Conservation (phyloP, 345 rosid species). For the Populus ilicifolia region DNA sequence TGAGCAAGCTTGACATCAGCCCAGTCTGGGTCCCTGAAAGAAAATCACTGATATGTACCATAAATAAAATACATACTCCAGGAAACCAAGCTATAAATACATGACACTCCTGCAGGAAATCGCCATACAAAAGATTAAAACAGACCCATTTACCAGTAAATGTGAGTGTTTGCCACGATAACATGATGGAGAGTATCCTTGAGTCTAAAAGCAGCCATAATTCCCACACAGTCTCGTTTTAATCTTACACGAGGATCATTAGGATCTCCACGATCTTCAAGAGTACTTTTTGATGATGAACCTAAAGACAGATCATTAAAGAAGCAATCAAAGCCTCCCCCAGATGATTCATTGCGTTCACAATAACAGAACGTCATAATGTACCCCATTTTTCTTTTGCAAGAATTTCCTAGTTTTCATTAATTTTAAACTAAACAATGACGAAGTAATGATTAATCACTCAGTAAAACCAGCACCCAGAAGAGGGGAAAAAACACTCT, state of each 20-base stretch:
- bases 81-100: conserved; percentile 1
- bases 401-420: neutral
- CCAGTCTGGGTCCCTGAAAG: conserved; percentile 81
- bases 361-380: neutral
- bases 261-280: conserved; percentile 60
- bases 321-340: neutral
- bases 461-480: neutral
- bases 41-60: neutral
- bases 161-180: conserved; percentile 83
- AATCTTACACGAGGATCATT: conserved; percentile 73
- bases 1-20: conserved; percentile 97
- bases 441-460: neutral
- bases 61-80: neutral
- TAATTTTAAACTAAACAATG: neutral
- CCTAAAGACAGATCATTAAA: conserved; percentile 24
- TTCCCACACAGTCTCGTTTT: conserved; percentile 86
- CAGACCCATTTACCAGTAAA: conserved; percentile 59
- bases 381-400: neutral
- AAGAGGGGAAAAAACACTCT: neutral
- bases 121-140: neutral
- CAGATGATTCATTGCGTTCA: neutral
- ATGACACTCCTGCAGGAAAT: neutral
- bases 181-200: conserved; percentile 51
- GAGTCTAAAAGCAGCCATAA: conserved; percentile 84
- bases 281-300: conserved; percentile 29